Evolutionary conservation across 768 basidiomycete species (phyloP).

Genomic region (Mycena maculata): DNA sequence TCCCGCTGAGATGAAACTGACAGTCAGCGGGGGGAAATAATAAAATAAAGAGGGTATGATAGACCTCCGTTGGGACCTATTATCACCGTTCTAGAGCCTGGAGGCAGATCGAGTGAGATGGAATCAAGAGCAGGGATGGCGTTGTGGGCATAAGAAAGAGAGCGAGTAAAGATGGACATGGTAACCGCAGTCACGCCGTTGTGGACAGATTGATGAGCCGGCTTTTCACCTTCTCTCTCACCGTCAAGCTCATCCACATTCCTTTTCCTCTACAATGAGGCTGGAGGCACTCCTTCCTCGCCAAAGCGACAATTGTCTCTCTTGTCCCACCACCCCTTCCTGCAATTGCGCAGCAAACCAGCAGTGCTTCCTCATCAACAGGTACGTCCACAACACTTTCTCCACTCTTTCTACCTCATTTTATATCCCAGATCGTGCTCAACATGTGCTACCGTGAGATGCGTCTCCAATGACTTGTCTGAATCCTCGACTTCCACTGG

Average conservation of each 20-base stretch:
- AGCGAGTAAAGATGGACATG: slow-evolving; percentile 58
- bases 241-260: slow-evolving; percentile 40
- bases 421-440: slow-evolving; percentile 63
- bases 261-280: slow-evolving; percentile 36
- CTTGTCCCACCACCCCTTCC: slow-evolving; percentile 48
- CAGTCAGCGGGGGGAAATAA: slow-evolving; percentile 31
- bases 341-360: slow-evolving; percentile 69
- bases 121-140: slow-evolving; percentile 66
- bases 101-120: slow-evolving; percentile 73
- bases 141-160: slow-evolving; percentile 71
- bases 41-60: slow-evolving; percentile 19
- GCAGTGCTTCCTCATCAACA: slow-evolving; percentile 69
- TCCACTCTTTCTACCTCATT: slow-evolving; percentile 3
- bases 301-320: slow-evolving; percentile 19
- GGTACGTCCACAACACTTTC: slow-evolving; percentile 52
- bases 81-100: slow-evolving; percentile 85
- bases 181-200: no score
- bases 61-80: slow-evolving; percentile 95
- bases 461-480: slow-evolving; percentile 50
- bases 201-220: background rate
- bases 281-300: slow-evolving; percentile 36
- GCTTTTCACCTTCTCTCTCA: background rate
- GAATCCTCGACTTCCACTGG: slow-evolving; percentile 47
- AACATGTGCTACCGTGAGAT: slow-evolving; percentile 64
- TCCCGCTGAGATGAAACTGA: slow-evolving; percentile 75